A percentile compares a stretch with the other conserved stretches of the same genome.
Evolutionary conservation across 2,329 filamentous ascomycete genomes (phyloP).

Genomic region (Periglandula ipomoeae): DNA sequence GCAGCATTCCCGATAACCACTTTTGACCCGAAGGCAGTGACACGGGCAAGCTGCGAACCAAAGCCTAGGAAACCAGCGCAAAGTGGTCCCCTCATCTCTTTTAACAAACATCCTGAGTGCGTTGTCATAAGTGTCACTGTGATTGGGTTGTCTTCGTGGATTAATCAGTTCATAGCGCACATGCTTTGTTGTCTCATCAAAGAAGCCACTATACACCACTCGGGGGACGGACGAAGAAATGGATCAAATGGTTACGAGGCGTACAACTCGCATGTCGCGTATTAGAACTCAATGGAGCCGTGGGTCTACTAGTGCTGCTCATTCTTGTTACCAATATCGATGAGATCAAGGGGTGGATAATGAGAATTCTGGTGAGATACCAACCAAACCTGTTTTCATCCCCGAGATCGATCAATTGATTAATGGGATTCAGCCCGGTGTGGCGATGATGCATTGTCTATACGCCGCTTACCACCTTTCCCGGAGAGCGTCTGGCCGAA

Average conservation of each 20-base stretch:
- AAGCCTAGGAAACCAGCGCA: conserved; percentile 53
- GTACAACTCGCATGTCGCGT: conserved; percentile 61
- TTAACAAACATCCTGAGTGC: conserved; percentile 84
- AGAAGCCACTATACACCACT: conserved; percentile 55
- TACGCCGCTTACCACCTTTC: conserved; percentile 79
- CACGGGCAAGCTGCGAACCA: conserved; percentile 65
- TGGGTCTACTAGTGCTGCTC: conserved; percentile 64
- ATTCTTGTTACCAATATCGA: conserved; percentile 66
- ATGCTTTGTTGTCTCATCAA: conserved; percentile 54
- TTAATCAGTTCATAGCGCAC: conserved; percentile 28
- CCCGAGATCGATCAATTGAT: background rate
- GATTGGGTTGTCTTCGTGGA: background rate
- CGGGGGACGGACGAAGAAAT: conserved; percentile 58
- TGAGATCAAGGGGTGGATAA: conserved; percentile 60
- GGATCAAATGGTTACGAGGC: conserved; percentile 60
- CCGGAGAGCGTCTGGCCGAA: conserved; percentile 58
- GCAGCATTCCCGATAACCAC: conserved; percentile 41
- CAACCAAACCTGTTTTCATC: background rate
- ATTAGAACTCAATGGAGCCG: conserved; percentile 56
- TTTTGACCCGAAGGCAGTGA: conserved; percentile 86
- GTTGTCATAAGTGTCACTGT: conserved; percentile 20
- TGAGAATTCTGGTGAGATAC: conserved; percentile 62
- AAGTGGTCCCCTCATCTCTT: conserved; percentile 67
- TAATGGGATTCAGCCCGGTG: conserved; percentile 50
- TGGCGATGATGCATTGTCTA: conserved; percentile 59